A percentile compares a stretch with the other conserved stretches of the same genome.
phyloP scores from a whole-genome alignment of 148 eudicot species.

The Vaccinium vitisidaea region DNA sequence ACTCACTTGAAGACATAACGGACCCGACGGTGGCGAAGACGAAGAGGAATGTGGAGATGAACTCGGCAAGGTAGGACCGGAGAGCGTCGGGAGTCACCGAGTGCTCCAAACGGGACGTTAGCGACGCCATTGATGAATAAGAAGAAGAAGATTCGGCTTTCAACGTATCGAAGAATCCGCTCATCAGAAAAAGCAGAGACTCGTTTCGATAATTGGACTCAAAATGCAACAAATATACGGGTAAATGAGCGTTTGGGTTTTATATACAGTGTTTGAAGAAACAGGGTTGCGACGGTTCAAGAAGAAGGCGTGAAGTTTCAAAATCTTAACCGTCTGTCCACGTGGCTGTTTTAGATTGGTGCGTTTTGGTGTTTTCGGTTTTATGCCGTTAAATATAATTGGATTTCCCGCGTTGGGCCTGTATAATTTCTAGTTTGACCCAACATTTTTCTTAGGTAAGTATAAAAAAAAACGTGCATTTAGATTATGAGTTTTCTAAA shows the following conservation, averaged over 20 bases:
- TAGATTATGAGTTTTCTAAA: no score
- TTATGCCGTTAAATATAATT: not conserved
- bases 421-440: not conserved
- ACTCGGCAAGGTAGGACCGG: slow-evolving; percentile 84
- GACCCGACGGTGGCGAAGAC: slow-evolving; percentile 80
- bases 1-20: slow-evolving; percentile 65
- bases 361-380: not conserved
- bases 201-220: no score
- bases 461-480: no score
- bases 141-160: not conserved
- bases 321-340: not conserved
- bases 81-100: slow-evolving; percentile 55
- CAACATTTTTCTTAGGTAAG: not conserved
- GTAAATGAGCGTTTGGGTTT: not conserved
- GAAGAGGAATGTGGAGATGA: slow-evolving; percentile 84
- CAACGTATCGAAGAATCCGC: not conserved
- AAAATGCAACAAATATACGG: no score
- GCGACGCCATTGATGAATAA: slow-evolving; percentile 41
- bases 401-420: not conserved
- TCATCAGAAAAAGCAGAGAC: not conserved
- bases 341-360: not conserved
- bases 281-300: not conserved
- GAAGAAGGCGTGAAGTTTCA: not conserved
- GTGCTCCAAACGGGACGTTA: slow-evolving; percentile 45
- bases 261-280: not conserved